Evolutionary conservation across 1,284 basidiomycete species (phyloP).

Genomic region (Ganoderma lucidum): DNA sequence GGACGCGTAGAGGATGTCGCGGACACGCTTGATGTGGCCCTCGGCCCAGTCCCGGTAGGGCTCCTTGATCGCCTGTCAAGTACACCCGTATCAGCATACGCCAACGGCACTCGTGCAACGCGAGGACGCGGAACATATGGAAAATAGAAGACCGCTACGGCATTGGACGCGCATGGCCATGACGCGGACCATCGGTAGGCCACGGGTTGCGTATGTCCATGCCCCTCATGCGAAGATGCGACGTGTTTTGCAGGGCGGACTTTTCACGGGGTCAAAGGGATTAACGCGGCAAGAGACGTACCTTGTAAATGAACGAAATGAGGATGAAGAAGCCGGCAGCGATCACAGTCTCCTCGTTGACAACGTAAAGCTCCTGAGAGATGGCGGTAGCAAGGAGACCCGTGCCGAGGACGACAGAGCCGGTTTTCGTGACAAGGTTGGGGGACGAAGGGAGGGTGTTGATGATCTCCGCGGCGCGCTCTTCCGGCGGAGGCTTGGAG

Average conservation of each 20-base stretch:
- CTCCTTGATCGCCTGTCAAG: conserved; percentile 55
- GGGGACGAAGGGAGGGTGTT: conserved; percentile 93
- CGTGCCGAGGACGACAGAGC: conserved; percentile 90
- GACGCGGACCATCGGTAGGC: not conserved
- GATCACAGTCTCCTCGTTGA: conserved; percentile 94
- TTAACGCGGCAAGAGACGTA: conserved; percentile 43
- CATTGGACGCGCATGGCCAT: not conserved
- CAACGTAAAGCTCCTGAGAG: conserved; percentile 97
- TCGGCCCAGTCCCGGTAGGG: conserved; percentile 97
- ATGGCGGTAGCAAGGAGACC: conserved; percentile 93
- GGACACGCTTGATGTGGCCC: conserved; percentile 86
- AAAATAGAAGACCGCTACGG: not conserved
- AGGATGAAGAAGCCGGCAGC: conserved; percentile 88
- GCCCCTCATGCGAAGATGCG: not conserved
- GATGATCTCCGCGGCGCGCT: conserved; percentile 92
- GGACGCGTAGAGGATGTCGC: conserved; percentile 83
- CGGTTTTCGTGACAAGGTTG: conserved; percentile 92
- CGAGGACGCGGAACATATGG: not conserved
- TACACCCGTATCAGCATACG: not conserved
- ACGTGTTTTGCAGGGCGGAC: not conserved
- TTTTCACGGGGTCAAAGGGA: not conserved
- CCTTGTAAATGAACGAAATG: conserved; percentile 87
- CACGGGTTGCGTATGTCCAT: not conserved
- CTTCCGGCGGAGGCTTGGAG: conserved; percentile 71
- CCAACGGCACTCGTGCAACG: not conserved